Evolutionary conservation across 768 basidiomycete genomes (phyloP), one percentile per base, ranked within the genome.

Genomic region (Hemileccinum rubropunctum): DNA sequence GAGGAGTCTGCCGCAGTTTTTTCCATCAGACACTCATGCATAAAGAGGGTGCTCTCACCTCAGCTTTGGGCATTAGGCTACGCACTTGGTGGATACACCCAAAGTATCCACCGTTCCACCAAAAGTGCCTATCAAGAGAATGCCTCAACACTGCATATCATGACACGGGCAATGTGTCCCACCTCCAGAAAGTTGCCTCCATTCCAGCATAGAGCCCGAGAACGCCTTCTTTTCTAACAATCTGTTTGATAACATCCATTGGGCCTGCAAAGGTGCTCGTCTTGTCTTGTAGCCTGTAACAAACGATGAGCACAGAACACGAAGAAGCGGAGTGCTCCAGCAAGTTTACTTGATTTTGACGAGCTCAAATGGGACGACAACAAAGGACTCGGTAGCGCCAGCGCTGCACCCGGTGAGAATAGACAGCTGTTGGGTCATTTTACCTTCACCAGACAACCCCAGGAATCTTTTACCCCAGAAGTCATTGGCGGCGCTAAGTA

Each of bases 171-270:
- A 17, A 20, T 8, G 33, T 20, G 13, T 21, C 17, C 36, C 15
- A 90, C 91, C 95, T 81, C 95, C 95, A 98, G 73, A 98, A 95
- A 2, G 95, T 98, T 12, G 92, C 82, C 66, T 98, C 97, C 88
- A 98, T 95, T 32, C 97, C 95, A 20, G 83, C 83, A 63, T 98
- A 98, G 21, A 98, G 71, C 17, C 92, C 95, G 0, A 98, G 71
- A 4, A 88, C 43, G 26, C 95, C 95, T 30, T 91, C 84, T 51
- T 84, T 86, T 58, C 67, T 76, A 42, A 97, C 67, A 26, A 93
- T 76, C 58, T 91, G 83, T 57, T 79, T 84, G 15, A 99, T 79
- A 14, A 95, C 95, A 52, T 95, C 95, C 66, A 93, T 78, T 0
- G 97, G 95, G 3, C 97, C 95, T 21, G 83, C 83, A 72, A 85